Conservation (phyloP, 2,329 filamentous ascomycete genomes). For the Thyridium curvatum region DNA sequence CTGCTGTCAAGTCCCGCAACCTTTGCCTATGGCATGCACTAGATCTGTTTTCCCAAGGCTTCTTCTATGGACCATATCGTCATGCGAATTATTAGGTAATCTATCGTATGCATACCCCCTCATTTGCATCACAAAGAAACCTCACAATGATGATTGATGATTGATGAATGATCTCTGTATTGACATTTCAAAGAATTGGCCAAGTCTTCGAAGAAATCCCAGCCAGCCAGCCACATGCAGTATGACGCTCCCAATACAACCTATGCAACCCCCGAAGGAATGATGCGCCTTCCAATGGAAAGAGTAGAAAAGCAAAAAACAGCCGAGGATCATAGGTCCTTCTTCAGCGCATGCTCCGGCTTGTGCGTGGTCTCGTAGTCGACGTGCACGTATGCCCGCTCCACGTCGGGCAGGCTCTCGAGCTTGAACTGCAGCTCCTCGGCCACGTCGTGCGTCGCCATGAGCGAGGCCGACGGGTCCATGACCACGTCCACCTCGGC, state of each 20-base stretch:
- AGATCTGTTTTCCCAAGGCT: too few relatives aligned
- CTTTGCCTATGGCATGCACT: too few relatives aligned
- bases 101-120: too few relatives aligned
- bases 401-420: constrained; percentile 84
- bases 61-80: too few relatives aligned
- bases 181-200: constrained; percentile 3
- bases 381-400: constrained; percentile 92
- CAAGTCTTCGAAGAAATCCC: not conserved
- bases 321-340: constrained; percentile 39
- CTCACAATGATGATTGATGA: too few relatives aligned
- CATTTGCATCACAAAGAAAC: too few relatives aligned
- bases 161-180: too few relatives aligned
- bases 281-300: not conserved
- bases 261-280: constrained; percentile 4
- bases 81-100: too few relatives aligned
- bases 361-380: constrained; percentile 96
- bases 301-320: constrained; percentile 12
- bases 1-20: too few relatives aligned
- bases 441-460: constrained; percentile 83
- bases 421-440: constrained; percentile 93
- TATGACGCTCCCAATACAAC: constrained; percentile 1
- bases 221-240: not conserved
- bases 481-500: constrained; percentile 97
- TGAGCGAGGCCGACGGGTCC: constrained; percentile 66
- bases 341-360: constrained; percentile 68